A percentile compares a stretch with the other conserved stretches of the same genome.
phyloP scores from a whole-genome alignment of 140 eudicot genomes.

The Stevia rebaudiana region DNA sequence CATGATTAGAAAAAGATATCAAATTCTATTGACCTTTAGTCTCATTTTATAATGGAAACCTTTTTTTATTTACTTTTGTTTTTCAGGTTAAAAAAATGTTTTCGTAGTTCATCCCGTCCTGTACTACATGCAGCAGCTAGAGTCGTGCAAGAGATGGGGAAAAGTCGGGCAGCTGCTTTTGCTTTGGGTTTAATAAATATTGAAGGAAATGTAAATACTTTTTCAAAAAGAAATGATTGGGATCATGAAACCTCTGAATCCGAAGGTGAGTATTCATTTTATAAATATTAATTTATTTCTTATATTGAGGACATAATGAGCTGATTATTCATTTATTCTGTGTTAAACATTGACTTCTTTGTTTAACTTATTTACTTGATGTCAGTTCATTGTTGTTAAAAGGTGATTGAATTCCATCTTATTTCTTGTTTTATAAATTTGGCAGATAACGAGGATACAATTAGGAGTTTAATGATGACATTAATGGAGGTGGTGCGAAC shows the following conservation, averaged over 20 bases:
- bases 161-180: conserved; percentile 95
- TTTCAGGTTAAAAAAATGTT: conserved; percentile 74
- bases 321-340: not conserved
- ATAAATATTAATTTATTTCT: not conserved
- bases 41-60: not conserved
- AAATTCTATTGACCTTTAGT: not conserved
- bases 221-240: conserved; percentile 42
- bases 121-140: conserved; percentile 94
- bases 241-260: conserved; percentile 52
- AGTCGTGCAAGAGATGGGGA: conserved; percentile 97
- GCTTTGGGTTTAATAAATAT: conserved; percentile 75
- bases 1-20: not conserved
- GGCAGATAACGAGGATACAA: conserved; percentile 62
- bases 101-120: conserved; percentile 91
- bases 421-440: conserved; percentile 31
- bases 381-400: not conserved
- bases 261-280: conserved; percentile 39
- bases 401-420: conserved; percentile 32
- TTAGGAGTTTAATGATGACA: conserved; percentile 71
- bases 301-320: not conserved
- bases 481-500: conserved; percentile 95
- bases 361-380: not conserved
- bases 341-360: not conserved
- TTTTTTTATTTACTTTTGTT: not conserved
- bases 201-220: conserved; percentile 58